Percentiles rank a stretch among this genome's conserved stretches.
Conservation (phyloP, 805 yeast genomes). For the Ogataea naganishii region DNA sequence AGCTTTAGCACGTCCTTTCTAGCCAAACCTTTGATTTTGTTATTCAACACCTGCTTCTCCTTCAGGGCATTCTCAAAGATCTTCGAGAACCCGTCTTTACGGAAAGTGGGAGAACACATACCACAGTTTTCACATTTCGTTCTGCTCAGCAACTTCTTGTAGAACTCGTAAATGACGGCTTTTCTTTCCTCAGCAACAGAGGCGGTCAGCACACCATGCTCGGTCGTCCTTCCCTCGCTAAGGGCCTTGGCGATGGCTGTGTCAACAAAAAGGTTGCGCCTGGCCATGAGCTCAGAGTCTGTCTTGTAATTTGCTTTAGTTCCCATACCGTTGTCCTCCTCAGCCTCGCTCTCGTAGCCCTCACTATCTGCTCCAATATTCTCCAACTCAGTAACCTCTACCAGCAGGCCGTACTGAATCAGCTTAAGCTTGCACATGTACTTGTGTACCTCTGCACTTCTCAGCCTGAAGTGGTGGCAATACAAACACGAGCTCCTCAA, state of each 20-base stretch:
- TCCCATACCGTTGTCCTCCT: constrained; percentile 35
- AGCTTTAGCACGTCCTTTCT: constrained; percentile 63
- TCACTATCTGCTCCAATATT: constrained; percentile 37
- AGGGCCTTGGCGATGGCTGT: constrained; percentile 65
- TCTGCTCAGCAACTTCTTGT: constrained; percentile 62
- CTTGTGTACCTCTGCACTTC: constrained; percentile 60
- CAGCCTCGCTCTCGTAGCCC: constrained; percentile 34
- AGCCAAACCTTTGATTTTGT: constrained; percentile 69
- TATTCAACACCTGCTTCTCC: constrained; percentile 74
- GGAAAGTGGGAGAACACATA: constrained; percentile 86
- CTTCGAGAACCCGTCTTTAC: constrained; percentile 92
- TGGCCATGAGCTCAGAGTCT: constrained; percentile 36
- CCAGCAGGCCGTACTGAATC: constrained; percentile 80
- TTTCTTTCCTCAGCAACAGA: constrained; percentile 86
- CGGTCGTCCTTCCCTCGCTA: constrained; percentile 63
- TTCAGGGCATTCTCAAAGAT: constrained; percentile 80
- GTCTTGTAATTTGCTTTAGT: constrained; percentile 15
- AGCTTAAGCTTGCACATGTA: constrained; percentile 70
- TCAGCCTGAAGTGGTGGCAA: constrained; percentile 80
- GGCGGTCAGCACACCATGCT: constrained; percentile 69
- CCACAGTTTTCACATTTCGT: constrained; percentile 94
- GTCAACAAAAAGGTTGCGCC: constrained; percentile 65
- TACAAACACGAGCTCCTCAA: constrained; percentile 80
- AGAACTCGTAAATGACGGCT: constrained; percentile 57
- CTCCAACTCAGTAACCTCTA: constrained; percentile 71